phyloP scores from a whole-genome alignment of 768 basidiomycete species.

The Auriscalpium vulgare region DNA sequence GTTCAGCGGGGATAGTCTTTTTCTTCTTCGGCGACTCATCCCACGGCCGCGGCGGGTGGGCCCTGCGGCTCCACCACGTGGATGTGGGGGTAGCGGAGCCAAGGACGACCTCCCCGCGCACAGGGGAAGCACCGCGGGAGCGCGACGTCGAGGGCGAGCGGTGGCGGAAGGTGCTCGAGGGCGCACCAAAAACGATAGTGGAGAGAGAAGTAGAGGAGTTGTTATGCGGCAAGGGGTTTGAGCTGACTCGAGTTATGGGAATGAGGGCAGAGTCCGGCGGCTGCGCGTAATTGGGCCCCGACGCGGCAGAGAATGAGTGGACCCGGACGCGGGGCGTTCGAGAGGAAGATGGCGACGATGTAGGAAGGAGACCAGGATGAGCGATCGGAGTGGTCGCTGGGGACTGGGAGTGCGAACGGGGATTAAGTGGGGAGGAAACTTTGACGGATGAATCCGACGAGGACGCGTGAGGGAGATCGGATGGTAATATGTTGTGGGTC shows the following conservation, averaged over 20 bases:
- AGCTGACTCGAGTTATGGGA: slow-evolving; percentile 13
- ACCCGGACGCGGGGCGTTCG: not conserved
- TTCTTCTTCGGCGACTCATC: slow-evolving; percentile 15
- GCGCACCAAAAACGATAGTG: slow-evolving; percentile 1
- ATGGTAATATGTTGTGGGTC: not conserved
- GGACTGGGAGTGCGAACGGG: not conserved
- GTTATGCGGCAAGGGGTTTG: slow-evolving; percentile 7
- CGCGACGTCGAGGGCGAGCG: slow-evolving; percentile 4
- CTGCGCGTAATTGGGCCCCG: not conserved
- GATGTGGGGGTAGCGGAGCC: slow-evolving; percentile 6
- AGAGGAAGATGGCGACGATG: not conserved
- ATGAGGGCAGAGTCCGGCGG: not conserved
- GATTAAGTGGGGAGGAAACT: slow-evolving; percentile 6
- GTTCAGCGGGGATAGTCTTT: slow-evolving; percentile 19
- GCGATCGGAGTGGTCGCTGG: not conserved
- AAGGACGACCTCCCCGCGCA: slow-evolving; percentile 1
- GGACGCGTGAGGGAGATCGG: not conserved
- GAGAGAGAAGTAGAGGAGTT: slow-evolving; percentile 10
- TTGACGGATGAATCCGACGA: not conserved
- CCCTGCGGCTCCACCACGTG: slow-evolving; percentile 18
- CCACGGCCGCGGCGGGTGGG: slow-evolving; percentile 20
- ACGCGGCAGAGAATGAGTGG: not conserved
- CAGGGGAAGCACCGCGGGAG: not conserved
- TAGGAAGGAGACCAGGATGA: not conserved
- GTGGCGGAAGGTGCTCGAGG: slow-evolving; percentile 8